phyloP scores from a whole-genome alignment of 805 yeast species.

The Candida ulmi region DNA sequence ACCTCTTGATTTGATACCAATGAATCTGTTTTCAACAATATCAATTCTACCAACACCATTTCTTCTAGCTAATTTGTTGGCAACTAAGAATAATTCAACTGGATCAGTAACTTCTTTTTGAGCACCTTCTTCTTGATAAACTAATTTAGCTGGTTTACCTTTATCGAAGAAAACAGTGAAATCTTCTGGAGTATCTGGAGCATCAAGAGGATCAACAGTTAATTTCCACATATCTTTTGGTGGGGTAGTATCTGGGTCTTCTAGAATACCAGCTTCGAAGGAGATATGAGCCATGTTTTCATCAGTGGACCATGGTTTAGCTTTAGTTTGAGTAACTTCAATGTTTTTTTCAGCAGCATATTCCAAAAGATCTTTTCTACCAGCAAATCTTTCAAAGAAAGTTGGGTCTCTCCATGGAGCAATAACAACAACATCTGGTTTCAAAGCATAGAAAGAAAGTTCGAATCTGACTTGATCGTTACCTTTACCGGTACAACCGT shows the following conservation, averaged over 20 bases:
- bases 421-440: constrained; percentile 94
- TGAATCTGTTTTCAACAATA: constrained; percentile 98
- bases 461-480: constrained; percentile 99
- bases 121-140: constrained; percentile 53
- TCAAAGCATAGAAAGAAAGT: constrained; percentile 92
- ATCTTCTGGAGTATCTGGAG: constrained; percentile 91
- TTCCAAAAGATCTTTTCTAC: constrained; percentile 92
- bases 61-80: constrained; percentile 95
- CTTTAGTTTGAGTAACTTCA: constrained; percentile 94
- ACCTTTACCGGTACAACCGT: constrained; percentile 99
- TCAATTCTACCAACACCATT: constrained; percentile 99
- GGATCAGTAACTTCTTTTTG: constrained; percentile 70
- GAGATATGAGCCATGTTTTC: constrained; percentile 99
- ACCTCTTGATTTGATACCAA: constrained; percentile 98
- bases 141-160: constrained; percentile 84
- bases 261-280: constrained; percentile 98
- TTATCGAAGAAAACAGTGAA: constrained; percentile 74
- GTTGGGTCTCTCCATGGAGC: constrained; percentile 99
- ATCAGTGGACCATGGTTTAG: constrained; percentile 99
- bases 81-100: constrained; percentile 86
- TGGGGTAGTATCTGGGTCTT: constrained; percentile 97
- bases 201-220: constrained; percentile 92
- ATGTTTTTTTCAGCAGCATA: constrained; percentile 90
- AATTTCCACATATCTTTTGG: constrained; percentile 99
- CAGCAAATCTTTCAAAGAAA: constrained; percentile 93